Percentiles rank a stretch among this genome's conserved stretches.
phyloP scores from a whole-genome alignment of 345 rosid genomes.

The Linum usitatissimum region DNA sequence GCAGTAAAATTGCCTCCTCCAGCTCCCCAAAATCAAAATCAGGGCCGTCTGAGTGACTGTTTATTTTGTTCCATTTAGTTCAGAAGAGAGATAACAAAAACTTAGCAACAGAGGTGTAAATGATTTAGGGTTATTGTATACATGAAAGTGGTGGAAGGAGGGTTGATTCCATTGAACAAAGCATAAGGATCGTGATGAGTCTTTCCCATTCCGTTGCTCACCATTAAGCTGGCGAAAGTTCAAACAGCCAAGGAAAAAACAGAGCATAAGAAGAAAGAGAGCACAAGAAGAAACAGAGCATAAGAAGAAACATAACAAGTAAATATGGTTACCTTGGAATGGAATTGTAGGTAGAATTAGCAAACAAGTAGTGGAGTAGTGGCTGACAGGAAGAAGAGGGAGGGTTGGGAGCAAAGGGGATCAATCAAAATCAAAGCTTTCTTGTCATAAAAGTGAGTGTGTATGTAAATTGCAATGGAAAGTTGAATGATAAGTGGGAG shows the following conservation, averaged over 20 bases:
- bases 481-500: conserved; percentile 18
- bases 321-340: too few relatives aligned
- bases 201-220: conserved; percentile 6
- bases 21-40: conserved; percentile 94
- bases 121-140: conserved; percentile 8
- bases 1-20: conserved; percentile 90
- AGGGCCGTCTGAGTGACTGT: conserved; percentile 70
- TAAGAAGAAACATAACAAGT: too few relatives aligned
- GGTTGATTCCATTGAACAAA: conserved; percentile 54
- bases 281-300: background rate
- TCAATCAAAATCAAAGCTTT: conserved; percentile 30
- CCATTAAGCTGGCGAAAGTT: too few relatives aligned
- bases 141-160: conserved; percentile 54
- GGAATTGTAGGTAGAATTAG: background rate
- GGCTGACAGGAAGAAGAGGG: conserved; percentile 10
- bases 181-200: conserved; percentile 62
- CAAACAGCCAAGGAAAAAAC: background rate
- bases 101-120: background rate
- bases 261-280: background rate
- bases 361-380: conserved; percentile 6
- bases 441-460: conserved; percentile 26
- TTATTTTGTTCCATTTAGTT: background rate
- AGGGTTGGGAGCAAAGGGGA: conserved; percentile 3
- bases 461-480: too few relatives aligned
- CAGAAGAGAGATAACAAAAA: too few relatives aligned